Base-by-base conservation (phyloP, 306 rosid genomes). In the Cajanus cajan region DNA sequence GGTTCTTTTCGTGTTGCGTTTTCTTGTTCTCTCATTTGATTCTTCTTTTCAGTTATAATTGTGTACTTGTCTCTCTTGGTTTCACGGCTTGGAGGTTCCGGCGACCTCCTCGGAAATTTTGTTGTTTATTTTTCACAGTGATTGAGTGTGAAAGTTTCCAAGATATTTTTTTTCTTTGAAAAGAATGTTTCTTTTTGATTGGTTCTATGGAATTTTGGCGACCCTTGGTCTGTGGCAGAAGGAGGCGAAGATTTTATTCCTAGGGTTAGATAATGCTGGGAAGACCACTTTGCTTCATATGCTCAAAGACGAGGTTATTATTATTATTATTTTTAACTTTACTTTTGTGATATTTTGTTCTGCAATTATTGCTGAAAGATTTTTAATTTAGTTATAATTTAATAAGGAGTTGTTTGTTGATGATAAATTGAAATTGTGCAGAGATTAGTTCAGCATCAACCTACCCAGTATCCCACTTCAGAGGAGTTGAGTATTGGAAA, bases 261-360 rank as follows among this genome's bases (percentile, higher is more conserved):
- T 92, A 24, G 97, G 97, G 68, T 93, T 92, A n/a, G 97, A 90
- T 89, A 90, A 92, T 85, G 80, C 95, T 79, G 97, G 97, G 18
- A 92, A 92, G 84, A 92, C 97, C 68, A 90, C 97, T 76, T 83
- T 92, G 85, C 97, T 92, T 83, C 94, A 90, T 84, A 92, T 92
- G 97, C 91, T 92, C 36, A 92, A 90, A 75, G 97, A 90, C 19
- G 93, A 90, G 97, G 97, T 90, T 58, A 5, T 63, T 33, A 74
- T 40, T 16, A 16, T 57, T 9, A 18, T 37, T 83, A 45, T 11
- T 25, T 44, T 81, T 25, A 58, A 25, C 33, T 58, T 58, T 58
- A 15, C n/a, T 19, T 43, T 43, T 65, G 8, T 15, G 7, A 22
- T 61, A 2, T 84, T 55, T 24, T 62, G 58, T 50, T 67, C 16